Evolutionary conservation across 2,329 filamentous ascomycete species (phyloP).

Genomic region (Neopestalotiopsis sp.): DNA sequence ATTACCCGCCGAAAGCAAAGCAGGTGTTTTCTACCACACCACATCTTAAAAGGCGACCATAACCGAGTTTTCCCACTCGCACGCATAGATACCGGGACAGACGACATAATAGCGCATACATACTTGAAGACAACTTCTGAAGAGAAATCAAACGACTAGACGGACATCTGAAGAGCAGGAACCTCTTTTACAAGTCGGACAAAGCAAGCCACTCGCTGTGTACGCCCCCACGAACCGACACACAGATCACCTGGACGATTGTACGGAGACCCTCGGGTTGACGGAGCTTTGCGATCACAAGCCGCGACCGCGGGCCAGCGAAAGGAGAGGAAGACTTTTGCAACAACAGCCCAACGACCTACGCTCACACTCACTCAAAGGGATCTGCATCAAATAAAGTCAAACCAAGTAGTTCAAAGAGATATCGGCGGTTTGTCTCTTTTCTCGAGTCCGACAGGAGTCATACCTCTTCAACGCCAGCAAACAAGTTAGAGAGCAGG

Average conservation of each 20-base stretch:
- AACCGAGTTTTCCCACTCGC: background rate
- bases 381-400: background rate
- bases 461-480: too few species aligned
- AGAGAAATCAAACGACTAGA: background rate
- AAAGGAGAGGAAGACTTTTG: background rate
- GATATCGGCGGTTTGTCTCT: background rate
- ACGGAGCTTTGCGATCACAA: conserved; percentile 19
- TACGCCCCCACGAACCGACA: background rate
- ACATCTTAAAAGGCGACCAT: background rate
- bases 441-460: too few species aligned
- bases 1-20: background rate
- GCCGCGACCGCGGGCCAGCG: conserved; percentile 13
- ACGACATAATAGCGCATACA: conserved; percentile 1
- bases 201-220: background rate
- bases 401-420: background rate
- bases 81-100: background rate
- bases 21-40: background rate
- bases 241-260: background rate
- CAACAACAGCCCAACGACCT: background rate
- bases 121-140: background rate
- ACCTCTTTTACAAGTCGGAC: background rate
- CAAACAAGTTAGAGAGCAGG: background rate
- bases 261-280: background rate
- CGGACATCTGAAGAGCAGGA: background rate
- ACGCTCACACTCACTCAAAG: background rate